Evolutionary conservation across 331 rosid genomes (phyloP), one percentile per base, ranked within the genome.

Genomic region (Cydonia oblonga): DNA sequence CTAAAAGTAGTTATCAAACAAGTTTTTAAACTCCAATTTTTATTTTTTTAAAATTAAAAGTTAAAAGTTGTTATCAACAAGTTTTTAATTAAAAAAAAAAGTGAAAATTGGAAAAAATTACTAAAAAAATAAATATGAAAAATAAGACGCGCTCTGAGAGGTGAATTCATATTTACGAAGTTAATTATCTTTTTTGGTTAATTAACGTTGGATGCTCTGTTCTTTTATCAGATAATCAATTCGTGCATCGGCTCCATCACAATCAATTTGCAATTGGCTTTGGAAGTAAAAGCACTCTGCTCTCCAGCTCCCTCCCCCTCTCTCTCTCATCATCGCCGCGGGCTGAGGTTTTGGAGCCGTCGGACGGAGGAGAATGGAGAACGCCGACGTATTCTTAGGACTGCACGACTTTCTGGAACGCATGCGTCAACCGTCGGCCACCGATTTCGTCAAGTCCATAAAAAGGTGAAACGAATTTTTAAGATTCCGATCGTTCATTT

Each of bases 401-500:
- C 80, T 95, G 65, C 96, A 95, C 14, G 99, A 95, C 72, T 95
- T 95, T 81, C 90, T 95, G 0, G 97, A 90, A 52, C 96, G 97
- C 72, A 95, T 95, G 99, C 96, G 97, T 66, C 96, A 91, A 52
- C 97, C 99, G 70, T 64, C 97, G 54, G 99, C 99, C 69, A 82
- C 90, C 25, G 97, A 95, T 79, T 91, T 95, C 81, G 97, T 95
- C 87, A 91, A 88, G 81, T 89, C 96, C 23, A 95, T 95, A 82
- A 95, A 95, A 80, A 89, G 97, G 98, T 93, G 30, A 60, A 26
- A 25, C 30, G 65, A 25, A 60, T 60, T 25, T 60, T 60, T n/a
- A n/a, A 7, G 65, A 60, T 25, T 60, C 19, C 33, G 65, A 60
- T 60, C 1, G 19, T 26, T 49, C 62, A 6, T 51, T 20, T 53